A percentile compares a stretch with the other conserved stretches of the same genome.
phyloP scores from a whole-genome alignment of 129 eudicot species.

The Tagetes erecta region DNA sequence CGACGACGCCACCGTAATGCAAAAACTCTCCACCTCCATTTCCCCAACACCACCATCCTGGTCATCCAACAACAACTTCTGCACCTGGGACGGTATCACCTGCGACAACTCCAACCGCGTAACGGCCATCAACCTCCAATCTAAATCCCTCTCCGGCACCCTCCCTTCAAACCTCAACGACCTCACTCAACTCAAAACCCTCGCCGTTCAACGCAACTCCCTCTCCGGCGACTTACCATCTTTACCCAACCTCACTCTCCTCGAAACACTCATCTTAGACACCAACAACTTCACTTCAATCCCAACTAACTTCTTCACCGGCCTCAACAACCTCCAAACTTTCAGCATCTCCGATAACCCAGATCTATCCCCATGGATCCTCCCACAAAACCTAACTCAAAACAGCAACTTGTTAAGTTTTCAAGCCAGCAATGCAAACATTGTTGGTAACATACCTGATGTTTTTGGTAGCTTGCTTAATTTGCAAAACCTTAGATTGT shows the following conservation, averaged over 20 bases:
- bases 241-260: conserved; percentile 36
- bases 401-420: conserved; percentile 34
- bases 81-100: conserved; percentile 61
- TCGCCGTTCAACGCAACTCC: conserved; percentile 45
- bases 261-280: conserved; percentile 43
- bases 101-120: conserved; percentile 51
- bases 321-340: conserved; percentile 42
- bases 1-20: conserved; percentile 62
- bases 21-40: conserved; percentile 40
- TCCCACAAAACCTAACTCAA: conserved; percentile 41
- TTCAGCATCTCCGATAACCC: conserved; percentile 55
- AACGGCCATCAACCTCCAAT: conserved; percentile 42
- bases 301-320: conserved; percentile 44
- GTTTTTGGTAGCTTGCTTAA: conserved; percentile 43
- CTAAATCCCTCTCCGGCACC: conserved; percentile 48
- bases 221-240: conserved; percentile 56
- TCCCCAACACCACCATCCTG: conserved; percentile 43
- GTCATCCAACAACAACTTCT: conserved; percentile 41
- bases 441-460: conserved; percentile 54
- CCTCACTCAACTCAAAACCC: conserved; percentile 50
- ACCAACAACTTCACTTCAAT: conserved; percentile 50
- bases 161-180: conserved; percentile 46
- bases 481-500: conserved; percentile 46
- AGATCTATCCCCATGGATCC: conserved; percentile 47
- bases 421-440: conserved; percentile 43